Evolutionary conservation across 345 rosid species (phyloP), one percentile per base, ranked within the genome.

Genomic region (Boechera divaricarpa): DNA sequence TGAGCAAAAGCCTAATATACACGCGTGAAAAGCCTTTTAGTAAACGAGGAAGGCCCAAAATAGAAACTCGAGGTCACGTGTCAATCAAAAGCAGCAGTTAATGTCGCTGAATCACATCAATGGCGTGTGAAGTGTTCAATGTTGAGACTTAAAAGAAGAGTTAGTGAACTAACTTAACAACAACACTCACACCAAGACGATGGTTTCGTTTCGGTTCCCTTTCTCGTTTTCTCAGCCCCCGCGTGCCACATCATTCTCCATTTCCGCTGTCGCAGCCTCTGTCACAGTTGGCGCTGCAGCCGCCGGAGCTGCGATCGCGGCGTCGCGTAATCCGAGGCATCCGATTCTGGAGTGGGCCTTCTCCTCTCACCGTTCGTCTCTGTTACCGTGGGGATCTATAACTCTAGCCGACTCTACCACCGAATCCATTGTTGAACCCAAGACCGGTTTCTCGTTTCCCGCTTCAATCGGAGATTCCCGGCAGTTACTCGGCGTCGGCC

Each of bases 121-220:
- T 66, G 77, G 73, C 65, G 72, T 71, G 72, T 71, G 0, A 67
- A 6, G 32, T 29, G 42, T 18, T 32, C 31, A 6, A 21, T 21
- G 24, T 21, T 1, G 24, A 21, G 24, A 21, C 24, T 21, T 21
- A 21, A 21, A 21, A 21, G 24, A 21, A 38, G 6, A 57, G 67
- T 13, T 60, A 63, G 67, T 44, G 58, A 26, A 48, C 36, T 59
- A 47, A 68, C 63, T 21, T 21, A 38, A 39, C 13, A 39, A 10
- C 12, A 11, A 8, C 36, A 39, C 59, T 10, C 55, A 73, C 48
- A 61, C 42, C 28, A 15, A 61, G 36, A 52, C 24, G 29, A 93
- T 91, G 92, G 90, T 82, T 69, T 91, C 93, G 13, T 80, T 93
- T 54, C 89, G 96, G 66, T 89, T 90, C 76, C 97, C 98, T 5